A percentile compares a stretch with the other conserved stretches of the same genome.
phyloP scores from a whole-genome alignment of 208 protist species.

The Kentomonas sorsogonicus region DNA sequence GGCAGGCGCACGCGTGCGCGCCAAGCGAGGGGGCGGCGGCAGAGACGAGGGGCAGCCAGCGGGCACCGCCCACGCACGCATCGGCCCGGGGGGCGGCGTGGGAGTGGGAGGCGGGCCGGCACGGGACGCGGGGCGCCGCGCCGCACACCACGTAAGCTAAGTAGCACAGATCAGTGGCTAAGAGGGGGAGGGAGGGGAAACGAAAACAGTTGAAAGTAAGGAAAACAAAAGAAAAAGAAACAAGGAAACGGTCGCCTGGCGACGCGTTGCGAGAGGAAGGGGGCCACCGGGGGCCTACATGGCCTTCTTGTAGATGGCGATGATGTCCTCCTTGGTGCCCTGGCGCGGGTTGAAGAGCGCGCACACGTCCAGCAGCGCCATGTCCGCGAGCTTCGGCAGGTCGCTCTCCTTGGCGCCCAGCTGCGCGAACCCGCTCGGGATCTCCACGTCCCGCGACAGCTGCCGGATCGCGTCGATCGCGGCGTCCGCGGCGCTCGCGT shows the following conservation, averaged over 20 bases:
- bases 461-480: slow-evolving; percentile 47
- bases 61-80: no score
- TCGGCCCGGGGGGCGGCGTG: no score
- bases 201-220: neutral
- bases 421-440: slow-evolving; percentile 52
- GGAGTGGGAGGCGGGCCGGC: no score
- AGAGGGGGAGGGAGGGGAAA: no score
- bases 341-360: slow-evolving; percentile 51
- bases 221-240: no score
- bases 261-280: neutral
- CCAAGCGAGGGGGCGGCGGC: no score
- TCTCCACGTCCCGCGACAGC: slow-evolving; percentile 41
- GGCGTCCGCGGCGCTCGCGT: slow-evolving; percentile 39
- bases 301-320: slow-evolving; percentile 28
- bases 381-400: slow-evolving; percentile 41
- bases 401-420: slow-evolving; percentile 51
- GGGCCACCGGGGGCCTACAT: slow-evolving; percentile 20
- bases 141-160: no score
- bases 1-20: no score
- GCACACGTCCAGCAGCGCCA: slow-evolving; percentile 43
- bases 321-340: slow-evolving; percentile 46
- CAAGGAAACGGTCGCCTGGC: no score
- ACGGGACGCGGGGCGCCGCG: no score
- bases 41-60: no score
- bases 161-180: no score